These are phyloP conservation scores for Basidiobolus meristosporus DNA, from an alignment of 371 early-diverging fungal species.

Conservation along the genomic window DNA sequence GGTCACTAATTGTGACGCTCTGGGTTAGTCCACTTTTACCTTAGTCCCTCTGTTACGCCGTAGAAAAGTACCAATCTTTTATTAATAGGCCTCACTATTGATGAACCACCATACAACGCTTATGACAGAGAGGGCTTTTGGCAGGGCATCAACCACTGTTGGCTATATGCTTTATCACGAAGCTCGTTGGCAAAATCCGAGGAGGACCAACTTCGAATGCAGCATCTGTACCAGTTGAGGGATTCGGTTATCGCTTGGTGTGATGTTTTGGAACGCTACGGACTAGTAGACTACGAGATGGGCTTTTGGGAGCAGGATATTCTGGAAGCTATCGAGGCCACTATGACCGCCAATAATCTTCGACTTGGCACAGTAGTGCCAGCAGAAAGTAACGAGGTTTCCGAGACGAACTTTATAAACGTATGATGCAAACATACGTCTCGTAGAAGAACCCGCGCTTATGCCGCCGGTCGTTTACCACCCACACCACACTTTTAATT, in stretches of 20 bases:
- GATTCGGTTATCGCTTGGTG: conserved; percentile 48
- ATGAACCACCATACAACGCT: conserved; percentile 23
- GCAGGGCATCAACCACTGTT: conserved; percentile 61
- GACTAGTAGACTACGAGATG: conserved; percentile 70
- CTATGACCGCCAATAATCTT: not conserved
- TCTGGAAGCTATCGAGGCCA: conserved; percentile 34
- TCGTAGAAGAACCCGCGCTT: too few relatives aligned
- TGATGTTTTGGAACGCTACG: conserved; percentile 50
- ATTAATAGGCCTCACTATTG: conserved; percentile 20
- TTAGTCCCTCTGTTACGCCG: not conserved
- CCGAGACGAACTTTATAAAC: too few relatives aligned
- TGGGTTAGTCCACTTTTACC: conserved; percentile 24
- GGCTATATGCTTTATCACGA: conserved; percentile 53
- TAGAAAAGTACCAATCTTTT: too few relatives aligned
- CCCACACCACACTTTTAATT: too few relatives aligned
- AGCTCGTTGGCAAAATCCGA: conserved; percentile 28
- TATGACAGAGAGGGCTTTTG: conserved; percentile 50
- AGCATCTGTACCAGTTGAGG: conserved; percentile 36
- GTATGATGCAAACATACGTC: too few relatives aligned
- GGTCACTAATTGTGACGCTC: conserved; percentile 45
- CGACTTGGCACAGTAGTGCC: too few relatives aligned
- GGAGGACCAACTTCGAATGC: conserved; percentile 28
- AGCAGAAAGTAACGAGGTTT: too few relatives aligned
- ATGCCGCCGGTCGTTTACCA: too few relatives aligned
- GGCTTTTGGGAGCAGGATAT: conserved; percentile 73